Conservation (phyloP, 192 early-diverging fungal species). For the Pilaira anomala region DNA sequence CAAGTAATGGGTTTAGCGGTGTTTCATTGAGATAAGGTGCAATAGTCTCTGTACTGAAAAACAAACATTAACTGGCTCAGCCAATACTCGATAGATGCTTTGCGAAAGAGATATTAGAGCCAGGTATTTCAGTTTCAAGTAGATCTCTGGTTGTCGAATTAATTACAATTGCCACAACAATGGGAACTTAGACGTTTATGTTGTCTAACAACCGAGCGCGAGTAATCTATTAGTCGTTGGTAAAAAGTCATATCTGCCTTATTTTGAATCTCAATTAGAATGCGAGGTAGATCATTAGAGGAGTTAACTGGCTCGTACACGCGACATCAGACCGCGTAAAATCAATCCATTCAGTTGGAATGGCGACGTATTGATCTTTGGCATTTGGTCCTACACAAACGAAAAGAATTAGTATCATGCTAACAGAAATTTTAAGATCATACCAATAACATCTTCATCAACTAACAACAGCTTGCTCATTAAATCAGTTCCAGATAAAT, state of each 20-base stretch:
- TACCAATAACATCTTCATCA: background rate
- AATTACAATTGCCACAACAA: constrained; percentile 3
- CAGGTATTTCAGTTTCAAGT: constrained; percentile 12
- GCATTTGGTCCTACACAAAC: background rate
- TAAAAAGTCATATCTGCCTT: background rate
- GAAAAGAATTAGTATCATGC: background rate
- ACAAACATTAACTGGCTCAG: background rate
- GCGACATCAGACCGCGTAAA: background rate
- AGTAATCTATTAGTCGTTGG: too few species aligned
- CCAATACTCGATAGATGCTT: constrained; percentile 12
- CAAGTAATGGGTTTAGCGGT: constrained; percentile 6
- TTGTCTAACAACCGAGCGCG: background rate
- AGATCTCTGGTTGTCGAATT: constrained; percentile 8
- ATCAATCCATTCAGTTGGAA: background rate
- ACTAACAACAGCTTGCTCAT: background rate
- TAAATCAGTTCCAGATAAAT: background rate
- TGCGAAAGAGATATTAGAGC: constrained; percentile 6
- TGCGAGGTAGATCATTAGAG: background rate
- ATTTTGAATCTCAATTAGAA: constrained; percentile 1
- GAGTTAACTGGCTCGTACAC: background rate
- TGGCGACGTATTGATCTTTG: background rate
- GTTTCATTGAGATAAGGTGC: constrained; percentile 7
- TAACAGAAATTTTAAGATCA: background rate
- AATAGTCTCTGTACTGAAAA: constrained; percentile 9
- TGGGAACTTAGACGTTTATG: background rate